phyloP scores from a whole-genome alignment of 768 basidiomycete species.

The Polyporus arcularius region DNA sequence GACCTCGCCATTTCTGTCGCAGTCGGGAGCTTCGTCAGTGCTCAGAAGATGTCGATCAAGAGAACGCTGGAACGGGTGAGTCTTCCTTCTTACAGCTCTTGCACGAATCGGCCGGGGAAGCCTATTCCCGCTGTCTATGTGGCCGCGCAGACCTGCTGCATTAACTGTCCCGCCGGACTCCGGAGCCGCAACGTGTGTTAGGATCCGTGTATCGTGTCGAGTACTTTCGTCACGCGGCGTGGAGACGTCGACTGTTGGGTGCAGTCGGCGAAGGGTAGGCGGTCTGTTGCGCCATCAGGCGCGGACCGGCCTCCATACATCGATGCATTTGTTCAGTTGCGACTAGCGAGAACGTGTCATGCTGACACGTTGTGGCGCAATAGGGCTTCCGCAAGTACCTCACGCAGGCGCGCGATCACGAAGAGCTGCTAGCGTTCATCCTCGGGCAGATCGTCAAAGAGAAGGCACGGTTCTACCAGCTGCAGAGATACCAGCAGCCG shows the following conservation, averaged over 20 bases:
- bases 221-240: too few relatives aligned
- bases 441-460: conserved; percentile 94
- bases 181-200: too few relatives aligned
- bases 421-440: conserved; percentile 92
- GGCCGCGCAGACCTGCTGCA: not conserved
- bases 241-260: too few relatives aligned
- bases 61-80: conserved; percentile 92
- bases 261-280: too few relatives aligned
- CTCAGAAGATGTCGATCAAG: conserved; percentile 99
- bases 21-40: conserved; percentile 90
- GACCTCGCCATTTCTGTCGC: conserved; percentile 97
- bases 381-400: conserved; percentile 98
- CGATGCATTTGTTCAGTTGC: not conserved
- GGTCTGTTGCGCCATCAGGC: too few relatives aligned
- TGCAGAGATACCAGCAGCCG: conserved; percentile 77
- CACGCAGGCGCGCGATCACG: conserved; percentile 93
- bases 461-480: conserved; percentile 80
- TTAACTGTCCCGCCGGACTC: too few relatives aligned
- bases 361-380: not conserved
- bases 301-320: not conserved
- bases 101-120: not conserved
- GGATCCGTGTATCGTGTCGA: too few relatives aligned
- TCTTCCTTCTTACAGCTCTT: conserved; percentile 14
- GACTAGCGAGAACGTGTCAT: not conserved
- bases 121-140: too few relatives aligned